phyloP scores from a whole-genome alignment of 495 filamentous ascomycete species.

The Bacidia rubella region DNA sequence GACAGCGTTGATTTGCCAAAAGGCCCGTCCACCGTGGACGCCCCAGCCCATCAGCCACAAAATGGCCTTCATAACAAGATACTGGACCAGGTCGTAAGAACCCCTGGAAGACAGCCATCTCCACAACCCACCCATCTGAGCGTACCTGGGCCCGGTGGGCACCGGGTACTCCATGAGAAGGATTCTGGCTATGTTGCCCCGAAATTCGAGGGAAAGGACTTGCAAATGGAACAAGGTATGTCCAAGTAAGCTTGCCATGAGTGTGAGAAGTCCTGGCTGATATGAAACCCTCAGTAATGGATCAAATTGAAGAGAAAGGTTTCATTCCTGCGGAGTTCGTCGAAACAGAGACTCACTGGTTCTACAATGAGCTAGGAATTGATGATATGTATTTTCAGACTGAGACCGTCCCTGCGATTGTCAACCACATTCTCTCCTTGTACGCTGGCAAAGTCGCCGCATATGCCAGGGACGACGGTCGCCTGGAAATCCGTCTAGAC shows the following conservation, averaged over 20 bases:
- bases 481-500: constrained; percentile 83
- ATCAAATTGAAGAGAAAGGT: constrained; percentile 57
- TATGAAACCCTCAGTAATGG: constrained; percentile 41
- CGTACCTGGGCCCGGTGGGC: constrained; percentile 48
- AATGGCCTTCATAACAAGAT: constrained; percentile 41
- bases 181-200: constrained; percentile 94
- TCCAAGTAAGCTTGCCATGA: no score
- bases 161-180: constrained; percentile 64
- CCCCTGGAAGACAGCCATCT: constrained; percentile 56
- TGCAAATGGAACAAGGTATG: constrained; percentile 84
- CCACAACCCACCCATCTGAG: constrained; percentile 84
- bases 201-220: constrained; percentile 83
- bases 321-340: constrained; percentile 82
- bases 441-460: constrained; percentile 97
- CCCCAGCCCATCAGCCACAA: not conserved
- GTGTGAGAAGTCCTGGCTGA: constrained; percentile 6
- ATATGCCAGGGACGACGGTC: constrained; percentile 84
- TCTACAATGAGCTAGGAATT: constrained; percentile 93
- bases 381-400: constrained; percentile 98
- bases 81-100: constrained; percentile 46
- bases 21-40: not conserved
- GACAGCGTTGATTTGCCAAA: constrained; percentile 12
- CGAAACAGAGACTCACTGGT: constrained; percentile 79
- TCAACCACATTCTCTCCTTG: constrained; percentile 85
- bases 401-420: constrained; percentile 73